phyloP scores from a whole-genome alignment of 768 basidiomycete genomes.

The Boletus rex-veris region DNA sequence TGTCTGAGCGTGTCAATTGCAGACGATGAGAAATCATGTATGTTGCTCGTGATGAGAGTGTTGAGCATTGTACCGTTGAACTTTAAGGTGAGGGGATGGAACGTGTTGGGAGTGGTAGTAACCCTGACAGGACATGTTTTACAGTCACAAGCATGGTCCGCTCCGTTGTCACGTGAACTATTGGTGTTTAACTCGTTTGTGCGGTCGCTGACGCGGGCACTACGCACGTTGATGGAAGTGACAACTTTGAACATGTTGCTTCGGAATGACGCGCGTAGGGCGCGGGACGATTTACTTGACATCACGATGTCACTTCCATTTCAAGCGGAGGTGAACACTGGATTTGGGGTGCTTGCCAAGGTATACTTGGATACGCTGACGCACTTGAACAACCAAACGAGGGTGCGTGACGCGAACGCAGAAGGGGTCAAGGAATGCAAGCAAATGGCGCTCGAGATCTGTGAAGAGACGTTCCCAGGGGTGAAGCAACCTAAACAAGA shows the following conservation, averaged over 20 bases:
- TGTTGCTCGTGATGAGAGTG: conserved; percentile 95
- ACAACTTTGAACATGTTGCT: conserved; percentile 91
- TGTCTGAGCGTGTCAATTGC: conserved; percentile 19
- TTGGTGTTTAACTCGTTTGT: conserved; percentile 99
- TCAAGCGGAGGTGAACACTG: conserved; percentile 95
- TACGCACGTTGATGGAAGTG: conserved; percentile 88
- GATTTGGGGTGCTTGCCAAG: conserved; percentile 95
- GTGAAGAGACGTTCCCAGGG: conserved; percentile 92
- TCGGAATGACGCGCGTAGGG: conserved; percentile 79
- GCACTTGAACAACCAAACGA: conserved; percentile 75
- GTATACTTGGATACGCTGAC: conserved; percentile 93
- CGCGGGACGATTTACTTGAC: conserved; percentile 89
- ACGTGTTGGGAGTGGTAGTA: neutral
- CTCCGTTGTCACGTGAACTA: conserved; percentile 93
- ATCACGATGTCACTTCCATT: conserved; percentile 91
- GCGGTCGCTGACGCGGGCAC: conserved; percentile 83
- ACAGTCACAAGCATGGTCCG: conserved; percentile 89
- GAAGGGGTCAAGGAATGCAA: conserved; percentile 83
- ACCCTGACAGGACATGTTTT: conserved; percentile 13
- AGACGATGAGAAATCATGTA: conserved; percentile 93
- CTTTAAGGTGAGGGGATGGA: conserved; percentile 69
- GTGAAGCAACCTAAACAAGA: conserved; percentile 85
- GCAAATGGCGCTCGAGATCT: conserved; percentile 81
- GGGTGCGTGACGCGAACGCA: conserved; percentile 73
- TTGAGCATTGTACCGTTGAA: conserved; percentile 92